Percentiles rank a stretch among this genome's conserved stretches.
phyloP scores from a whole-genome alignment of 148 eudicot genomes.

The Rhododendron simsii region DNA sequence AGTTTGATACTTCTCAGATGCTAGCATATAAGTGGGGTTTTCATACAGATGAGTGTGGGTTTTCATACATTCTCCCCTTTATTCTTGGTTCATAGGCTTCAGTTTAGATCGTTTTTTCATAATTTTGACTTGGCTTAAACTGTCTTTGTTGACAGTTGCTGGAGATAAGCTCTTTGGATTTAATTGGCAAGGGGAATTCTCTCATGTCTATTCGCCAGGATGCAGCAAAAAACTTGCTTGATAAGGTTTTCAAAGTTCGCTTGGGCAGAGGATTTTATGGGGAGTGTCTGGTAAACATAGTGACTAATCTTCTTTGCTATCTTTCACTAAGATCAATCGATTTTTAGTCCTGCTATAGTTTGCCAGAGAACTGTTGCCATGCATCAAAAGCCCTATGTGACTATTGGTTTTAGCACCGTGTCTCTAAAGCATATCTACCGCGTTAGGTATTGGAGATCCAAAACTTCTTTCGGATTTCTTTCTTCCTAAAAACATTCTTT shows the following conservation, averaged over 20 bases:
- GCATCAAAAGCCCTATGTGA: no score
- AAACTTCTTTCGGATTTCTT: neutral
- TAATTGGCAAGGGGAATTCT: slow-evolving; percentile 53
- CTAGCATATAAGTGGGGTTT: neutral
- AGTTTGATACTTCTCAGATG: neutral
- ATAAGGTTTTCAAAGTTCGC: slow-evolving; percentile 58
- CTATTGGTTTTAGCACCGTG: no score
- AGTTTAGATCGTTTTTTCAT: neutral
- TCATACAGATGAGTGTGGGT: neutral
- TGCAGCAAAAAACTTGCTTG: slow-evolving; percentile 44
- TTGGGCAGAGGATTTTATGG: slow-evolving; percentile 77
- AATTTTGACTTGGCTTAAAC: slow-evolving; percentile 6
- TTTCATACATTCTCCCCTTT: neutral
- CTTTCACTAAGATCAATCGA: no score
- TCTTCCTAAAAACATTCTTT: neutral
- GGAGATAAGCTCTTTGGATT: slow-evolving; percentile 41
- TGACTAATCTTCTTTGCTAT: no score
- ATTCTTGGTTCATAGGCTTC: neutral
- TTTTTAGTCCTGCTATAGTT: no score
- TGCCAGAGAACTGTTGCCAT: no score
- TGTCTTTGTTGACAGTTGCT: slow-evolving; percentile 35
- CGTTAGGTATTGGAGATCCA: neutral
- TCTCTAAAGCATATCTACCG: slow-evolving; percentile 6
- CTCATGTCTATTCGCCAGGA: slow-evolving; percentile 35
- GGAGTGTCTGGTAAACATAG: no score